Conservation (phyloP, 257 asterid species). For the Rubia yunnanensis region DNA sequence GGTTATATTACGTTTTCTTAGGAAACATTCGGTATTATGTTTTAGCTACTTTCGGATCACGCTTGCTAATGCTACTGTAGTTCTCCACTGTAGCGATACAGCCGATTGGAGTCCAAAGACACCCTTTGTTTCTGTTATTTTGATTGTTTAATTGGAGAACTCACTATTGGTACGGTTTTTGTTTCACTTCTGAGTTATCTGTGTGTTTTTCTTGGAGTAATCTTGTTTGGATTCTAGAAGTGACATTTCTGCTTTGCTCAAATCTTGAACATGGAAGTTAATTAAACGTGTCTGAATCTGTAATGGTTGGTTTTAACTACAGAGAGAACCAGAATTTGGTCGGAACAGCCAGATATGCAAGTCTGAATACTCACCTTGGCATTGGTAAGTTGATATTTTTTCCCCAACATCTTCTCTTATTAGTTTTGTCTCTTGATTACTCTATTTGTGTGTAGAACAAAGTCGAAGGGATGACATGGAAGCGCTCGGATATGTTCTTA, state of each 20-base stretch:
- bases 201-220: not conserved
- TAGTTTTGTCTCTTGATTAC: slow-evolving; percentile 18
- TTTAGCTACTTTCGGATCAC: not conserved
- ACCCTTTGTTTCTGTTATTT: no score
- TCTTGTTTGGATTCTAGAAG: not conserved
- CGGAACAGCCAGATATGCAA: slow-evolving; percentile 89
- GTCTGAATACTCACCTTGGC: slow-evolving; percentile 91
- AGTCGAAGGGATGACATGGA: slow-evolving; percentile 95
- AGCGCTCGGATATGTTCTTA: slow-evolving; percentile 85
- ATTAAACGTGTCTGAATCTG: not conserved
- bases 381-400: slow-evolving; percentile 40
- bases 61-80: not conserved
- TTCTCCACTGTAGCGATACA: not conserved
- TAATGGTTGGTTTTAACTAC: slow-evolving; percentile 20
- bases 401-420: not conserved
- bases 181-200: not conserved
- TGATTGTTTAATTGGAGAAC: no score
- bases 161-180: no score
- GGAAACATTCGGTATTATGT: not conserved
- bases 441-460: slow-evolving; percentile 50
- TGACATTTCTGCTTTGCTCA: not conserved
- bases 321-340: slow-evolving; percentile 80
- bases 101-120: not conserved
- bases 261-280: not conserved
- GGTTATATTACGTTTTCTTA: not conserved